Evolutionary conservation across 2,329 filamentous ascomycete species (phyloP).

Genomic region (Ascochyta pisi): DNA sequence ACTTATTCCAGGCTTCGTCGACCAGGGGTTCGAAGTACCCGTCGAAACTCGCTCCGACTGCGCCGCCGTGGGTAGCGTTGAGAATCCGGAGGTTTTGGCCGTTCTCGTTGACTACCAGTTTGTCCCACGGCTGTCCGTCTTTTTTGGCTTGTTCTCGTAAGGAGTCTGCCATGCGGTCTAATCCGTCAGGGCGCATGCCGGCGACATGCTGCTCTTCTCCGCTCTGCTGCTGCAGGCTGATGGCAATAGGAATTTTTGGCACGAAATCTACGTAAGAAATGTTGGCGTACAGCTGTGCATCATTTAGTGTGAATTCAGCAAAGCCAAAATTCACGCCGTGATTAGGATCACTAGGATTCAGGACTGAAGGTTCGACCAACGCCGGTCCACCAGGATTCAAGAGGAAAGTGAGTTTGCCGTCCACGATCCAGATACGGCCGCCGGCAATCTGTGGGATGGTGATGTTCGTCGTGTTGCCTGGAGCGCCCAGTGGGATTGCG

Average conservation of each 20-base stretch:
- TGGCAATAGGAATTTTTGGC: slow-evolving; percentile 10
- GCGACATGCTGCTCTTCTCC: slow-evolving; percentile 8
- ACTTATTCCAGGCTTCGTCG: slow-evolving; percentile 13
- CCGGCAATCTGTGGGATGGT: slow-evolving; percentile 17
- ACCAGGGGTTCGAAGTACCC: slow-evolving; percentile 18
- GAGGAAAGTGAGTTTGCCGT: slow-evolving; percentile 13
- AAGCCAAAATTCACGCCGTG: slow-evolving; percentile 15
- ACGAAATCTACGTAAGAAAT: slow-evolving; percentile 16
- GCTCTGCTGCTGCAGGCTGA: slow-evolving; percentile 2
- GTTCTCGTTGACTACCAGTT: slow-evolving; percentile 6
- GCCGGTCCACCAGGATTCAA: slow-evolving; percentile 15
- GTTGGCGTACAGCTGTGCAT: slow-evolving; percentile 13
- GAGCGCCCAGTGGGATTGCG: slow-evolving; percentile 11
- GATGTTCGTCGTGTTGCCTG: slow-evolving; percentile 13
- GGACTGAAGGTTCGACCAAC: slow-evolving; percentile 12
- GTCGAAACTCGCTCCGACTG: slow-evolving; percentile 10
- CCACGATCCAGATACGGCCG: slow-evolving; percentile 11
- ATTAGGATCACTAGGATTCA: slow-evolving; percentile 15
- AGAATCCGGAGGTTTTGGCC: slow-evolving; percentile 6
- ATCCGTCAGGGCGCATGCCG: slow-evolving; percentile 9
- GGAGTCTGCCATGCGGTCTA: slow-evolving; percentile 10
- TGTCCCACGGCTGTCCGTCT: slow-evolving; percentile 14
- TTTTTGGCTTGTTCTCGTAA: slow-evolving; percentile 10
- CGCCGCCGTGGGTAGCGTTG: slow-evolving; percentile 12
- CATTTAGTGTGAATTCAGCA: slow-evolving; percentile 12